Conservation (phyloP, 768 basidiomycete species). For the Tylopilus plumbeoviolaceoides region DNA sequence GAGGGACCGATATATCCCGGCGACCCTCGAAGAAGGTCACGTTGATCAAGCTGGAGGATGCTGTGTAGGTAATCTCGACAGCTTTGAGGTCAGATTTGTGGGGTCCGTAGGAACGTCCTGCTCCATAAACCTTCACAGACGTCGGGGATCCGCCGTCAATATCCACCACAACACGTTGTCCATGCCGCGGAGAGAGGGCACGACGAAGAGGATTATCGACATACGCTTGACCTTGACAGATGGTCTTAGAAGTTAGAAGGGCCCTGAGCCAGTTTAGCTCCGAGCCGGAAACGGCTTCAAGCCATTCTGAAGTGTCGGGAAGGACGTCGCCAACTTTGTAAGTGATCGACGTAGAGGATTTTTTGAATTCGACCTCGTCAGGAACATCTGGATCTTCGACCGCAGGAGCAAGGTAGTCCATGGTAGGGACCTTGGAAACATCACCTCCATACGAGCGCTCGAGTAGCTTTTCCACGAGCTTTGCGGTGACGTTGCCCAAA, state of each 20-base stretch:
- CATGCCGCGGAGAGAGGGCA: slow-evolving; percentile 74
- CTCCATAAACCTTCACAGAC: slow-evolving; percentile 68
- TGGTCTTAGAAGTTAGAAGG: slow-evolving; percentile 70
- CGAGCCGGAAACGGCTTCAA: slow-evolving; percentile 80
- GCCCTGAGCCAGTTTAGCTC: slow-evolving; percentile 84
- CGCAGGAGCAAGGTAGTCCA: slow-evolving; percentile 78
- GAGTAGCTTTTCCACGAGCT: slow-evolving; percentile 75
- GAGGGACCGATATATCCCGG: slow-evolving; percentile 67
- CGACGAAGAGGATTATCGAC: slow-evolving; percentile 87
- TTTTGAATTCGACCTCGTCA: slow-evolving; percentile 41
- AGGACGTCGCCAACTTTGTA: slow-evolving; percentile 49
- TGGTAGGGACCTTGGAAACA: slow-evolving; percentile 62
- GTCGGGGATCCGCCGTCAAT: slow-evolving; percentile 43
- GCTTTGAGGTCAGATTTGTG: slow-evolving; percentile 81
- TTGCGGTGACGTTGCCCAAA: slow-evolving; percentile 79
- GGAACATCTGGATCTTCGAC: slow-evolving; percentile 36
- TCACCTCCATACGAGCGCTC: slow-evolving; percentile 77
- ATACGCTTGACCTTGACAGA: slow-evolving; percentile 84
- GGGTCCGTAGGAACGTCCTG: slow-evolving; percentile 72
- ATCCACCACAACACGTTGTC: slow-evolving; percentile 72
- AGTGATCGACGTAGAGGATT: slow-evolving; percentile 41
- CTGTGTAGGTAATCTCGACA: slow-evolving; percentile 62
- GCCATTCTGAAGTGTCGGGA: slow-evolving; percentile 71
- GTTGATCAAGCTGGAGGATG: slow-evolving; percentile 52
- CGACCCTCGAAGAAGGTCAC: slow-evolving; percentile 85